Evolutionary conservation across 2,329 filamentous ascomycete genomes (phyloP).

Genomic region (Tolypocladium endophyticum): DNA sequence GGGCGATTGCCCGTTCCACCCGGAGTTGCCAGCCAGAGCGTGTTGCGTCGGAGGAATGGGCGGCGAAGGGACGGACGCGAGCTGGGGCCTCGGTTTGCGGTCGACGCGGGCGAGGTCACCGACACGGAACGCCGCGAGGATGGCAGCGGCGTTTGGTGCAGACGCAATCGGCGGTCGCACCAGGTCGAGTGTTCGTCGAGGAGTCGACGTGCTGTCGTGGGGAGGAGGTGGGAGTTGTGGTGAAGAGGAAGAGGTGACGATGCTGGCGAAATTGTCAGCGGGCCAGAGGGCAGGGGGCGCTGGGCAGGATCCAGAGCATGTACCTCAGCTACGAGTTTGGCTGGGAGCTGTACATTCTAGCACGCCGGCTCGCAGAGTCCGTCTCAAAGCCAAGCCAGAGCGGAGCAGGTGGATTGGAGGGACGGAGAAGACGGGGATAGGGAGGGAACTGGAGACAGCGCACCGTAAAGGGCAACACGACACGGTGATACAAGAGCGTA

Average conservation of each 20-base stretch:
- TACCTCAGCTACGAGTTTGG: not conserved
- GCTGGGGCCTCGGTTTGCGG: not conserved
- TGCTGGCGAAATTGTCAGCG: not conserved
- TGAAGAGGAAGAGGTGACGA: not conserved
- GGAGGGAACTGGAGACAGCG: not conserved
- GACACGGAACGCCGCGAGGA: not conserved
- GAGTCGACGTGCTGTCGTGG: not conserved
- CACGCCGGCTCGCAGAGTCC: not conserved
- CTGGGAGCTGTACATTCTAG: not conserved
- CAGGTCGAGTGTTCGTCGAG: not conserved
- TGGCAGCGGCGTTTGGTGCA: not conserved
- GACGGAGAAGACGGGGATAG: not conserved
- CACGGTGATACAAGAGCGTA: not conserved
- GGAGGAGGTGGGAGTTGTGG: not conserved
- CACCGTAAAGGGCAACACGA: not conserved
- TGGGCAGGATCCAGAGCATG: not conserved
- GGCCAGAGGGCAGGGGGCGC: not conserved
- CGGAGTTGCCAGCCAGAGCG: constrained; percentile 25
- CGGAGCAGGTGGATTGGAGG: not conserved
- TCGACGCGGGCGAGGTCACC: not conserved
- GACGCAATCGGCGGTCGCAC: not conserved
- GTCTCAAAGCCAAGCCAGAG: not conserved
- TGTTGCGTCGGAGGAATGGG: not conserved
- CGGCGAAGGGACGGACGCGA: not conserved
- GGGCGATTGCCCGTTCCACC: constrained; percentile 28